A percentile compares a stretch with the other conserved stretches of the same genome.
Conservation (phyloP, 176 grass and related monocot species). For the barley (Hordeum vulgare) region DNA sequence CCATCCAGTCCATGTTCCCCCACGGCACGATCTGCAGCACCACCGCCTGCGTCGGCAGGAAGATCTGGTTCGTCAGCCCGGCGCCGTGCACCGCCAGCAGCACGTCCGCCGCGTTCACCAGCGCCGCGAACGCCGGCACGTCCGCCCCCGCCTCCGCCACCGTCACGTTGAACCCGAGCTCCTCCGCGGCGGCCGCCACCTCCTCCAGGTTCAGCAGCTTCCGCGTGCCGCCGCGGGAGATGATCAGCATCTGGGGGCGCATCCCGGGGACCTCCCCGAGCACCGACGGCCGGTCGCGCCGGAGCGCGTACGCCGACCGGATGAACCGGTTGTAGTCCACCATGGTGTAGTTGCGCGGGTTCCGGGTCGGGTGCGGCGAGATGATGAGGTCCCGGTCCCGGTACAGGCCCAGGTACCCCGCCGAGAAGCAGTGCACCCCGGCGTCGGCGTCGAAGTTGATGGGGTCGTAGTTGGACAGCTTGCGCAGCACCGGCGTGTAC, state of each 20-base stretch:
- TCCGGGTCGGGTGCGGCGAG: constrained; percentile 43
- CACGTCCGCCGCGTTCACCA: not conserved
- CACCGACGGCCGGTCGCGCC: constrained; percentile 9
- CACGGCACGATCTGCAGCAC: constrained; percentile 2
- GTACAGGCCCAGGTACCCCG: constrained; percentile 42
- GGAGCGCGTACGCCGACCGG: constrained; percentile 32
- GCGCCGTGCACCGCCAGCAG: not conserved
- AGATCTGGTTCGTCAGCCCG: not conserved
- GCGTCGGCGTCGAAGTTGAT: constrained; percentile 17
- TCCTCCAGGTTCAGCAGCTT: constrained; percentile 44
- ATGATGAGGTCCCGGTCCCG: constrained; percentile 69
- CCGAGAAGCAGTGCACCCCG: constrained; percentile 61
- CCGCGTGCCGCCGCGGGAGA: constrained; percentile 44
- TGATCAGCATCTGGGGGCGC: constrained; percentile 49
- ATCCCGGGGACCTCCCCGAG: constrained; percentile 41
- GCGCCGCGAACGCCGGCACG: not conserved
- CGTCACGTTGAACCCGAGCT: constrained; percentile 2
- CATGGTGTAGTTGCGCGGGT: constrained; percentile 66
- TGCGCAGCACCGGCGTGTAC: not conserved
- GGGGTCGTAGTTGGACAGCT: not conserved
- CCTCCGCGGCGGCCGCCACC: not conserved
- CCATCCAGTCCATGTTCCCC: constrained; percentile 3
- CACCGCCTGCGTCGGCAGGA: not conserved
- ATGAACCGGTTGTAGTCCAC: constrained; percentile 57
- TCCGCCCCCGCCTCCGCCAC: not conserved